These are phyloP conservation scores for Arachis stenosperma DNA, from an alignment of 306 rosid genomes.

Conservation along the genomic window DNA sequence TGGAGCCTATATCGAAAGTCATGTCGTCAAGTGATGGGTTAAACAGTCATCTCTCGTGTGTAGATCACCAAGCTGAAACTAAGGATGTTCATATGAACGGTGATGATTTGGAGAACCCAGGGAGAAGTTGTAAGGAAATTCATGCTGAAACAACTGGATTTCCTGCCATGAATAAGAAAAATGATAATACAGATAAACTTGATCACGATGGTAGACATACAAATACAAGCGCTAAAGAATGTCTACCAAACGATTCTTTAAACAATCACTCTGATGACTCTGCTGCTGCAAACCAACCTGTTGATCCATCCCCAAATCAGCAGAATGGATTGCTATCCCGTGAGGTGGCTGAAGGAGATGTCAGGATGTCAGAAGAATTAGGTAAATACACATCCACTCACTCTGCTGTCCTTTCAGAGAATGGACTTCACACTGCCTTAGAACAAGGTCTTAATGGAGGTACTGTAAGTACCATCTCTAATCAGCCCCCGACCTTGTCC, in stretches of 20 bases:
- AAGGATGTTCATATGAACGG: conserved; percentile 47
- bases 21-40: conserved; percentile 28
- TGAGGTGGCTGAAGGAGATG: conserved; percentile 16
- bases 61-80: conserved; percentile 50
- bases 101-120: conserved; percentile 47
- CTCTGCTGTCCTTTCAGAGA: conserved; percentile 39
- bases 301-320: conserved; percentile 37
- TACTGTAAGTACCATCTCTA: conserved; percentile 36
- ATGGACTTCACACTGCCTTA: conserved; percentile 35
- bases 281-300: conserved; percentile 38
- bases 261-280: conserved; percentile 39
- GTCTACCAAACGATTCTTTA: conserved; percentile 43
- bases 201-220: conserved; percentile 42
- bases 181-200: conserved; percentile 44
- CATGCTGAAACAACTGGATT: conserved; percentile 45
- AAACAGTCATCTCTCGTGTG: conserved; percentile 33
- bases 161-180: conserved; percentile 46
- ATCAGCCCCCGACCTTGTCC: conserved; percentile 29
- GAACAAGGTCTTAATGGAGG: conserved; percentile 38
- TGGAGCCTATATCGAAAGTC: conserved; percentile 41
- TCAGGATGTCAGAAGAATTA: conserved; percentile 38
- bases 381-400: conserved; percentile 42
- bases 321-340: conserved; percentile 47
- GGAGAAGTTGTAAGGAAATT: conserved; percentile 48
- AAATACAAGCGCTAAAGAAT: conserved; percentile 43